Evolutionary conservation across 192 early-diverging fungal genomes (phyloP), one percentile per base, ranked within the genome.

Genomic region (Cetraspora pellucida): DNA sequence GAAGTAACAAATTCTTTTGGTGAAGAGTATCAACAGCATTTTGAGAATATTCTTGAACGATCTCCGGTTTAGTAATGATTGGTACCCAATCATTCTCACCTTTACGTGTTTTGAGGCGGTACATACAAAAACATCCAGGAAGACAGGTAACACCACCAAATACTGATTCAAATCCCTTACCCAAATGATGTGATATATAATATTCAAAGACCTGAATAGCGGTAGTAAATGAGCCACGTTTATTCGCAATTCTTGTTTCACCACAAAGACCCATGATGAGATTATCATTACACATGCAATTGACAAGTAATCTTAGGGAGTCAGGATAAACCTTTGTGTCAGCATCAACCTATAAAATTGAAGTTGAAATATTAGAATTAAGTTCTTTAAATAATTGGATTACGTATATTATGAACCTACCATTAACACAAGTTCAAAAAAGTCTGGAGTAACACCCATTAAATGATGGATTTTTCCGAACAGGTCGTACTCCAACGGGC

Each of bases 111-210:
- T 98, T 98, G 82, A 98, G 93, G 27, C 97, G 91, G 81, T 97
- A 98, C 95, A 96, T 95, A 86, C 94, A 96, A 88, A 98, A 98
- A 80, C 97, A 97, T 69, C 96, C 94, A 45, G 97, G 97, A 25
- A 98, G 77, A 87, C 97, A 98, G 2, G 97, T 98, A 17, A 98
- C 97, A 90, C 95, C 95, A 82, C 97, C 97, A 90, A 97, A 98
- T 45, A 65, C 63, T 37, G 63, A 65, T 21, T 65, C 63, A 65
- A 65, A 65, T 10, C 63, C 63, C 43, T 44, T 95, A 60, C 90
- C 90, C 77, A 98, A 85, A 82, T 98, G 95, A 77, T 98, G 97
- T 46, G 95, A 96, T 75, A 97, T 98, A 82, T 95, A 98, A 84
- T 98, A 98, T 85, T 98, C 97, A 78, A 94, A 98, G 3, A 98